Evolutionary conservation across 257 asterid species (phyloP).

Genomic region (Ligustrum vulgare): DNA sequence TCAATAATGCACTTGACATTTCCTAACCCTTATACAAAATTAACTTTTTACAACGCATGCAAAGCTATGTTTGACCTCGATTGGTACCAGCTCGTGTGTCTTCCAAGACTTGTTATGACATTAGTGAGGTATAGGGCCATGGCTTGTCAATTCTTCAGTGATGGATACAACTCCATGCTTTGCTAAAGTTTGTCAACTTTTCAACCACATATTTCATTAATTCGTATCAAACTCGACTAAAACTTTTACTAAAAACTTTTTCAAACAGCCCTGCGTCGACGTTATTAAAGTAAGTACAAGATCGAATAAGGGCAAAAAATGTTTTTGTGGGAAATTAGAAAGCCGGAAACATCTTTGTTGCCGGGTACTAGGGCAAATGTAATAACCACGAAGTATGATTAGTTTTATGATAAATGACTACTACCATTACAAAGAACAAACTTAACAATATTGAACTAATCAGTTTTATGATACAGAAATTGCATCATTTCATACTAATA

Average conservation of each 20-base stretch:
- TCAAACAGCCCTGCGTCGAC: background rate
- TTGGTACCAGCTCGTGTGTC: slow-evolving; percentile 52
- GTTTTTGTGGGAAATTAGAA: too few species aligned
- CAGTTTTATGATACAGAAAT: too few species aligned
- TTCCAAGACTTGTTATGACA: slow-evolving; percentile 45
- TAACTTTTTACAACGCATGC: slow-evolving; percentile 35
- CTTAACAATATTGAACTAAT: background rate
- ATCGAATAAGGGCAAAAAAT: background rate
- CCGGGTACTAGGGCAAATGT: background rate
- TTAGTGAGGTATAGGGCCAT: slow-evolving; percentile 57
- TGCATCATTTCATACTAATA: too few species aligned
- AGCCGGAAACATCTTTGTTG: background rate
- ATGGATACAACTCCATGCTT: background rate
- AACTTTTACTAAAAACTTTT: too few species aligned
- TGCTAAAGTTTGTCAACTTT: too few species aligned
- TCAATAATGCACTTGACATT: slow-evolving; percentile 61
- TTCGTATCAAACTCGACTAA: too few species aligned
- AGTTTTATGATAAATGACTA: background rate
- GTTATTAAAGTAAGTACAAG: too few species aligned
- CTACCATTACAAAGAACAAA: background rate
- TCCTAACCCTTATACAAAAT: slow-evolving; percentile 46
- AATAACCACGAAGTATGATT: background rate
- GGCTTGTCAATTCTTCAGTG: background rate
- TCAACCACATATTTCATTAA: too few species aligned
- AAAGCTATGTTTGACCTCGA: slow-evolving; percentile 50